These are phyloP conservation scores for Primulina tabacum DNA, from an alignment of 257 asterid genomes.

Conservation along the genomic window DNA sequence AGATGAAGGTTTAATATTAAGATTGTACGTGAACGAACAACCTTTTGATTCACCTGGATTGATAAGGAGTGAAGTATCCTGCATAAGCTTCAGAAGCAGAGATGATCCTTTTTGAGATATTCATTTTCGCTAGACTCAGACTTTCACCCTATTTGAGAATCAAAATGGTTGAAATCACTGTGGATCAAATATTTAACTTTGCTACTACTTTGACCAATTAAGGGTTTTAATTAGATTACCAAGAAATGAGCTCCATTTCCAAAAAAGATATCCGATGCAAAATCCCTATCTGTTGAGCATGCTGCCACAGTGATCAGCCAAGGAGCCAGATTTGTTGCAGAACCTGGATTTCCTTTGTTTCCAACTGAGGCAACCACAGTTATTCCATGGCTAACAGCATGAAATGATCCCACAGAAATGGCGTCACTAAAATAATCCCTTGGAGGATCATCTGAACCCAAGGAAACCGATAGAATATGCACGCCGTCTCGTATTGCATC, in stretches of 20 bases:
- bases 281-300: conserved; percentile 74
- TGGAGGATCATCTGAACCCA: conserved; percentile 80
- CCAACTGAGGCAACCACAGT: conserved; percentile 87
- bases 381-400: conserved; percentile 76
- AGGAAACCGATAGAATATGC: conserved; percentile 66
- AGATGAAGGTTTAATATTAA: conserved; percentile 23
- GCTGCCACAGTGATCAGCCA: conserved; percentile 96
- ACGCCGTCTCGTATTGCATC: conserved; percentile 91
- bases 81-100: conserved; percentile 77
- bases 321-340: conserved; percentile 84
- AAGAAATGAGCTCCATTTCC: conserved; percentile 62
- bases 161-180: conserved; percentile 3
- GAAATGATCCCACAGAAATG: conserved; percentile 86
- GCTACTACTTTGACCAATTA: background rate
- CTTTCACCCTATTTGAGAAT: conserved; percentile 66
- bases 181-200: conserved; percentile 9
- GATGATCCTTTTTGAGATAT: conserved; percentile 45
- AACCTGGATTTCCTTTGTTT: conserved; percentile 65
- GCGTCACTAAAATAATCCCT: conserved; percentile 83
- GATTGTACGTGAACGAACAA: conserved; percentile 43
- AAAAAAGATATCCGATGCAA: conserved; percentile 61
- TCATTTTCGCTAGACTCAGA: conserved; percentile 52
- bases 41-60: conserved; percentile 99
- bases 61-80: conserved; percentile 94
- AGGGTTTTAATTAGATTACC: conserved; percentile 39